Percentiles rank a stretch among this genome's conserved stretches.
phyloP scores from a whole-genome alignment of 2,329 filamentous ascomycete genomes.

The Alternaria longipes region DNA sequence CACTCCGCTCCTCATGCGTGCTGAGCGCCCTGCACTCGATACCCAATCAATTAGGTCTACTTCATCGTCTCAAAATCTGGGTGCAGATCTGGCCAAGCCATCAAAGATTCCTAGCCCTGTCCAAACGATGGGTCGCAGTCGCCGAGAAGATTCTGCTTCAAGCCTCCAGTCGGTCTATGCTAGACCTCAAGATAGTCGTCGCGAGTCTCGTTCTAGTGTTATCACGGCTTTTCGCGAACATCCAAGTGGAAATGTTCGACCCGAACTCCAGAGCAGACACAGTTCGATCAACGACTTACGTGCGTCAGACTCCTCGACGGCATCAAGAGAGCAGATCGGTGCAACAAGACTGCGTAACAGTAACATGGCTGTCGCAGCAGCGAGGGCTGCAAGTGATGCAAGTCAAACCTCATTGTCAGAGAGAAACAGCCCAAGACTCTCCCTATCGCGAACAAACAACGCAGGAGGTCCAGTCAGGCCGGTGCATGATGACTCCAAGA shows the following conservation, averaged over 20 bases:
- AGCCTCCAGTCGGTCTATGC: conserved; percentile 47
- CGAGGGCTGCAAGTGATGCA: conserved; percentile 22
- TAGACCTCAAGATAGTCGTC: conserved; percentile 31
- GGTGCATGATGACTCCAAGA: conserved; percentile 6
- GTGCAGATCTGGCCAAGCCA: conserved; percentile 25
- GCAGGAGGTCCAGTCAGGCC: background rate
- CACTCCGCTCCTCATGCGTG: conserved; percentile 2
- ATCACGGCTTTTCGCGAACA: conserved; percentile 39
- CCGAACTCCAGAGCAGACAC: conserved; percentile 27
- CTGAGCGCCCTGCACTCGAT: background rate
- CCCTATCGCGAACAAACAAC: conserved; percentile 8
- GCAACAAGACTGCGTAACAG: conserved; percentile 33
- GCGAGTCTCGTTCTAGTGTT: conserved; percentile 42
- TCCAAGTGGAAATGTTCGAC: conserved; percentile 23
- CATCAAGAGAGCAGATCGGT: conserved; percentile 27
- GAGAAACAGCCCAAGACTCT: conserved; percentile 14
- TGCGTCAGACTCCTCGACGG: conserved; percentile 17
- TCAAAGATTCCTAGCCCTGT: conserved; percentile 58
- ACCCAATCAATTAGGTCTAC: background rate
- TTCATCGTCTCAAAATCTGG: conserved; percentile 9
- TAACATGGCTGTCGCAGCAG: conserved; percentile 32
- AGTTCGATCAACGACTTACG: conserved; percentile 28
- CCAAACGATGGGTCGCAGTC: conserved; percentile 46
- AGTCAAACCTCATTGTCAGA: conserved; percentile 9
- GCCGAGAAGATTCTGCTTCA: conserved; percentile 51